A percentile compares a stretch with the other conserved stretches of the same genome.
phyloP scores from a whole-genome alignment of 495 filamentous ascomycete species.

The Pyrenula massariospora region DNA sequence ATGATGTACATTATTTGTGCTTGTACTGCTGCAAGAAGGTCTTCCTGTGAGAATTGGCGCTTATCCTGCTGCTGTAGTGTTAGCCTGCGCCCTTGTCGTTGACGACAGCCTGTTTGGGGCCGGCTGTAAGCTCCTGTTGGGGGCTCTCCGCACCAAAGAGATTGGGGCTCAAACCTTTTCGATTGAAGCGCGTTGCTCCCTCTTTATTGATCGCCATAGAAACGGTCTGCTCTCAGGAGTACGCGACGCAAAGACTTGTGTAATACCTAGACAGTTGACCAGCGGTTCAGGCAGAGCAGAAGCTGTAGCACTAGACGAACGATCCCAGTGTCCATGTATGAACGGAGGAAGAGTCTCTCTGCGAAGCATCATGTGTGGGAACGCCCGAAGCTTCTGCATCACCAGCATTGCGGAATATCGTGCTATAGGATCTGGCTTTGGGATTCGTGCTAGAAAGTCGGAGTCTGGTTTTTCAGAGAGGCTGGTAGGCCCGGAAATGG shows the following conservation, averaged over 20 bases:
- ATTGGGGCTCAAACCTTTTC: no score
- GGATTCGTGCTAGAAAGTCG: neutral
- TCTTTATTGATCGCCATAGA: constrained; percentile 6
- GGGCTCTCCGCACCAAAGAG: no score
- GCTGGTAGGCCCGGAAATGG: neutral
- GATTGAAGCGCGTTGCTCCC: constrained; percentile 1
- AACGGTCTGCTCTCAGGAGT: constrained; percentile 7
- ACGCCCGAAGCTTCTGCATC: constrained; percentile 6
- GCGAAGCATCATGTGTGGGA: constrained; percentile 12
- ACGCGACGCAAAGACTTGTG: constrained; percentile 9
- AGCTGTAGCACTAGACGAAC: no score
- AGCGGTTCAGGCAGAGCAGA: constrained; percentile 3
- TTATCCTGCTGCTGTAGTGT: neutral
- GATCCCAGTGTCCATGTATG: constrained; percentile 10
- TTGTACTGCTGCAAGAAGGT: constrained; percentile 8
- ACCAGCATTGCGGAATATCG: constrained; percentile 1
- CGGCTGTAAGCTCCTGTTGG: no score
- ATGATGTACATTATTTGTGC: constrained; percentile 6
- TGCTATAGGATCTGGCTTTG: neutral
- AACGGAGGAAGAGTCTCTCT: constrained; percentile 11
- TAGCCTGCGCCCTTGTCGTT: no score
- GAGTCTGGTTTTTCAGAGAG: neutral
- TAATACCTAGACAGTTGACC: constrained; percentile 11
- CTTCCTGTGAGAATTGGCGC: neutral
- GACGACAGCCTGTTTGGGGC: no score